Percentiles rank a stretch among this genome's conserved stretches.
Conservation (phyloP, 768 basidiomycete genomes). For the Xerocomus spinulosus region DNA sequence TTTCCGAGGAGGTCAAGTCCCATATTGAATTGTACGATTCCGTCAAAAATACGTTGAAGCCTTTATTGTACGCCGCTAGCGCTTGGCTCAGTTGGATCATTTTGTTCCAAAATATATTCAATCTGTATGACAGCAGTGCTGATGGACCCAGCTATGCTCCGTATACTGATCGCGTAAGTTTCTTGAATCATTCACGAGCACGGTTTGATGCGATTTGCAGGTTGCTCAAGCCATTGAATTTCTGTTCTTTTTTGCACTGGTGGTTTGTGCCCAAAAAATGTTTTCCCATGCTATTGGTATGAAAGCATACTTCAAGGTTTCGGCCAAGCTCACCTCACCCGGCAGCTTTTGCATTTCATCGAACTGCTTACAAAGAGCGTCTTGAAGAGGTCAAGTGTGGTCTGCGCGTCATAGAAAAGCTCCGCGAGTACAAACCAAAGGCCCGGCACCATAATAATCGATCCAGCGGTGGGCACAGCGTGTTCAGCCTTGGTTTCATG, state of each 20-base stretch:
- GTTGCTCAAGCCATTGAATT: constrained; percentile 64
- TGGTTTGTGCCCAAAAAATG: constrained; percentile 61
- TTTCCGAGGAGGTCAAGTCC: constrained; percentile 63
- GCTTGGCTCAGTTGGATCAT: constrained; percentile 74
- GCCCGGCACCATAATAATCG: constrained; percentile 28
- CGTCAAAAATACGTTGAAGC: constrained; percentile 66
- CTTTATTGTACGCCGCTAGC: constrained; percentile 66
- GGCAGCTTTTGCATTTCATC: constrained; percentile 68
- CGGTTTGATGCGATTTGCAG: constrained; percentile 30
- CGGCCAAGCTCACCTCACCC: neutral
- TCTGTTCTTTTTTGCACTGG: constrained; percentile 68
- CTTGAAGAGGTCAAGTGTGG: constrained; percentile 51
- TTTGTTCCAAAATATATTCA: constrained; percentile 63
- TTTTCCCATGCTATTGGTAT: constrained; percentile 60
- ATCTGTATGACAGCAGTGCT: constrained; percentile 44
- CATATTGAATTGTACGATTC: constrained; percentile 66
- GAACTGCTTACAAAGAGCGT: constrained; percentile 72
- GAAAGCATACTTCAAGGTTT: neutral
- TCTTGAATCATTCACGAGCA: neutral
- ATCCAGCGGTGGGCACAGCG: constrained; percentile 39
- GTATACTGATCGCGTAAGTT: constrained; percentile 57
- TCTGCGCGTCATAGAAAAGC: constrained; percentile 58
- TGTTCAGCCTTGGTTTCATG: constrained; percentile 32
- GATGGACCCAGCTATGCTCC: constrained; percentile 44
- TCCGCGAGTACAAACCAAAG: constrained; percentile 59